Percentiles rank a stretch among this genome's conserved stretches.
Evolutionary conservation across 108 stramenopile genomes (phyloP).

Genomic region (Cyclotella baltica): DNA sequence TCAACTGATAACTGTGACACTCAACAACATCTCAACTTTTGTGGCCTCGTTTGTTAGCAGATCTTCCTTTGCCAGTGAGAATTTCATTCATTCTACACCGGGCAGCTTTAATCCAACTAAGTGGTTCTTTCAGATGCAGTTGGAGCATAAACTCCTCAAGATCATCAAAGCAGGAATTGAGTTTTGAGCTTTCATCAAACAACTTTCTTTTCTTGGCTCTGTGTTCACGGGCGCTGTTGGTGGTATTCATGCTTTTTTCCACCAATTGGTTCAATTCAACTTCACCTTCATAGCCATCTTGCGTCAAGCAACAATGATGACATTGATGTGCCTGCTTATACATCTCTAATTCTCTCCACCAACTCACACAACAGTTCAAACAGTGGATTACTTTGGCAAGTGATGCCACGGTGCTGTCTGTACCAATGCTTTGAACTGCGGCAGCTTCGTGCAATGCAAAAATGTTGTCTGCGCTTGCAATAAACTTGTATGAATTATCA

Average conservation of each 20-base stretch:
- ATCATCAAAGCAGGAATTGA: conserved; percentile 2
- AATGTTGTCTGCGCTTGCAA: not conserved
- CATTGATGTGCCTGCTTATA: not conserved
- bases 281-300: not conserved
- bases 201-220: not conserved
- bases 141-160: not conserved
- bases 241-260: too few species aligned
- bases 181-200: not conserved
- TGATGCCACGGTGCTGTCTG: too few species aligned
- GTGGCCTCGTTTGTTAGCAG: too few species aligned
- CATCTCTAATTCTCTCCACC: not conserved
- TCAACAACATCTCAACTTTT: too few species aligned
- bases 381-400: not conserved
- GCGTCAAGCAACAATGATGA: not conserved
- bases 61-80: not conserved
- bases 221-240: not conserved
- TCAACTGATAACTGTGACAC: too few species aligned
- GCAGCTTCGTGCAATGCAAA: not conserved
- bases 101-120: conserved; percentile 4
- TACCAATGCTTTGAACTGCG: not conserved
- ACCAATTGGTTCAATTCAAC: not conserved
- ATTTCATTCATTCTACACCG: not conserved
- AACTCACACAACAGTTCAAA: not conserved
- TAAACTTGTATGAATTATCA: not conserved
- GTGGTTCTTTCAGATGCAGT: conserved; percentile 14